Evolutionary conservation across 345 rosid genomes (phyloP), one percentile per base, ranked within the genome.

Genomic region (Moringa oleifera): DNA sequence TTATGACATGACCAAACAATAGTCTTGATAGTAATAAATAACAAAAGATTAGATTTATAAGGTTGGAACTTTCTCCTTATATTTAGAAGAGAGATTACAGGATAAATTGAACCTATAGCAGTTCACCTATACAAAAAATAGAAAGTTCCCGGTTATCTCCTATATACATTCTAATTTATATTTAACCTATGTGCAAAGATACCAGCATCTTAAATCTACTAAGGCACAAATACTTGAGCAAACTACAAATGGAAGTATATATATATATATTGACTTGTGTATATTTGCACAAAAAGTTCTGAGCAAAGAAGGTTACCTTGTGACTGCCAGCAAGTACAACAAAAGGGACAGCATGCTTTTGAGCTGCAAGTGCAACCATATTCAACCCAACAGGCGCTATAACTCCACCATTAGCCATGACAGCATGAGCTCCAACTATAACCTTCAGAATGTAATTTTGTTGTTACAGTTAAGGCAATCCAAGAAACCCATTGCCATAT

Each of bases 331-430:
- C 99, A 46, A 91, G 91, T 51, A 95, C 97, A 59, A 95, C 99
- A 65, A 95, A 95, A 59, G 99, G 99, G 58, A 95, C 97, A 57
- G 95, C 99, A 57, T 95, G 97, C 74, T 84, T 95, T 81, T 91
- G 75, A 58, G 97, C 97, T 57, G 97, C 99, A 68, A 91, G 91
- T 22, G 99, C 96, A 66, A 87, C 93, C 97, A 91, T 89, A 80
- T 95, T 95, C 80, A 95, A 73, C 56, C 99, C 99, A 66, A 95
- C 95, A 65, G 97, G 97, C 66, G 91, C 97, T 69, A 95, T 87
- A 61, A 91, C 95, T 64, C 96, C 96, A 64, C 97, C 99, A 77
- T 91, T 89, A 47, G 99, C 96, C 97, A 95, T 87, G 45, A 95
- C 96, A 59, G 91, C 97, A 73, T 91, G 97, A 67, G 99, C 96